A percentile compares a stretch with the other conserved stretches of the same genome.
These are phyloP conservation scores for Halophytophthora polymorphica DNA, from an alignment of 352 stramenopile genomes.

Conservation along the genomic window DNA sequence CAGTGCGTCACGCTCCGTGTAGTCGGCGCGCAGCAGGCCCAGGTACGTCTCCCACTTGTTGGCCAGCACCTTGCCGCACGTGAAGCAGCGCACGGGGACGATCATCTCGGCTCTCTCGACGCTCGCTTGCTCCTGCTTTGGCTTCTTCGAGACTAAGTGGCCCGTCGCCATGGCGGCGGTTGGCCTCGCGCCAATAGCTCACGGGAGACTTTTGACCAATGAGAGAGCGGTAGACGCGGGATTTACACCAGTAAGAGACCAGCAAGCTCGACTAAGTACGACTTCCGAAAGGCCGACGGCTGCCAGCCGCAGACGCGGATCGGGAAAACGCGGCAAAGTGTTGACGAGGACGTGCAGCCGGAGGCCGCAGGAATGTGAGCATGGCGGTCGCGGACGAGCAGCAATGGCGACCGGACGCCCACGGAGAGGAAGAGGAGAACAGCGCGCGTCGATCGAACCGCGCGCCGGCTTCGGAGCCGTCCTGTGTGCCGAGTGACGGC, in stretches of 20 bases:
- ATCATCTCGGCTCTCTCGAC: constrained; percentile 84
- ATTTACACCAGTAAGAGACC: too few relatives aligned
- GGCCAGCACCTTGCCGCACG: constrained; percentile 99
- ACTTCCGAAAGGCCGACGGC: too few relatives aligned
- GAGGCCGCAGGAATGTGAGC: constrained; percentile 12
- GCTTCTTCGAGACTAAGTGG: too few relatives aligned
- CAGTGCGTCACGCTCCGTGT: constrained; percentile 96
- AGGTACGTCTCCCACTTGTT: constrained; percentile 99
- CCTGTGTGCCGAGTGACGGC: too few relatives aligned
- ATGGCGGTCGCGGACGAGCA: constrained; percentile 21
- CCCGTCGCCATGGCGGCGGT: too few relatives aligned
- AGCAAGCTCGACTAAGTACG: too few relatives aligned
- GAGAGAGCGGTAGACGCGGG: too few relatives aligned
- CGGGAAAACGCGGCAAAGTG: too few relatives aligned
- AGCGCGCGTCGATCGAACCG: constrained; percentile 10
- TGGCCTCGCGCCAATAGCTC: too few relatives aligned
- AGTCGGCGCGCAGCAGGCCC: constrained; percentile 94
- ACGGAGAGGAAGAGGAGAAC: constrained; percentile 8
- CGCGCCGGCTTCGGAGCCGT: constrained; percentile 8
- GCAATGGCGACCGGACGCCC: constrained; percentile 4
- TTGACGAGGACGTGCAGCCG: too few relatives aligned
- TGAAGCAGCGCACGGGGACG: constrained; percentile 99
- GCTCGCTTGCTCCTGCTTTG: constrained; percentile 9
- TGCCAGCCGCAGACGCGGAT: too few relatives aligned
- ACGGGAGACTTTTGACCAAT: too few relatives aligned